Evolutionary conservation across 179 eudicot species (phyloP).

Genomic region (Silene noctiflora): DNA sequence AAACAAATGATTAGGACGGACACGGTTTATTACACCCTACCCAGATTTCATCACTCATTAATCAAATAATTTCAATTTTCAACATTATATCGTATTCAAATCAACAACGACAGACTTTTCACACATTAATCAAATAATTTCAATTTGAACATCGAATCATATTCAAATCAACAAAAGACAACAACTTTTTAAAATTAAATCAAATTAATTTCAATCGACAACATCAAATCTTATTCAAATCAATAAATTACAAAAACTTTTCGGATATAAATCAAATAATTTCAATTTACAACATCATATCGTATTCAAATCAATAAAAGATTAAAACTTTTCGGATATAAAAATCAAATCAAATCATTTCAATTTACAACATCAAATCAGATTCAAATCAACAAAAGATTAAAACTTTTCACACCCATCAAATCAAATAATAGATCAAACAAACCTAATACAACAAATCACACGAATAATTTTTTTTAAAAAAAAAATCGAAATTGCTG

Average conservation of each 20-base stretch:
- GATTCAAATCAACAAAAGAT: neutral
- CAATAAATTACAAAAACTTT: neutral
- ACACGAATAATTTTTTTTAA: no score
- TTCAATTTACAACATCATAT: neutral
- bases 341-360: no score
- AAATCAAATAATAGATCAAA: neutral
- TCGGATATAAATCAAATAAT: neutral
- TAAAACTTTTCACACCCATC: neutral
- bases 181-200: no score
- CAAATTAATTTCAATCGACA: neutral
- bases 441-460: neutral
- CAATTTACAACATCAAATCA: neutral
- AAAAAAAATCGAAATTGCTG: neutral
- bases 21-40: neutral
- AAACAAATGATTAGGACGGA: no score
- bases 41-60: neutral
- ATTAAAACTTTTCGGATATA: no score
- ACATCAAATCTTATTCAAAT: neutral
- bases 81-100: neutral
- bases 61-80: neutral
- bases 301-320: no score
- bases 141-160: neutral
- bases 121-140: no score
- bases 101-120: no score
- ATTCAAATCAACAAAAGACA: no score